Percentiles rank a stretch among this genome's conserved stretches.
Evolutionary conservation across 768 basidiomycete genomes (phyloP).

Genomic region (Pseudohyphozyma bogoriensis): DNA sequence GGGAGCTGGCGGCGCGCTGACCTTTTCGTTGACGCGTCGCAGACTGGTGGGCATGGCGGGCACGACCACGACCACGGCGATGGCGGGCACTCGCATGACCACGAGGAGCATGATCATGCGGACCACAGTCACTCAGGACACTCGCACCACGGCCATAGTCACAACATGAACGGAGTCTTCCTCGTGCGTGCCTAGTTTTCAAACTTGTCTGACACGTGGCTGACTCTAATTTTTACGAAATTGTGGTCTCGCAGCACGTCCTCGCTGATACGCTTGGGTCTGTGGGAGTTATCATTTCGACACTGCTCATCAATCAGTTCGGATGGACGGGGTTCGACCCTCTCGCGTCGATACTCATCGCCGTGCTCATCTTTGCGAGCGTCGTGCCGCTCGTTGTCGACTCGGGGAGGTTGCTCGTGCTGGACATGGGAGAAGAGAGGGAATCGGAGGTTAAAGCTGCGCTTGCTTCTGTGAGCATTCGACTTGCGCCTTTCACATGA

Average conservation of each 20-base stretch:
- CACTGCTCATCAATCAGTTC: constrained; percentile 84
- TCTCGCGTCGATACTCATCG: constrained; percentile 93
- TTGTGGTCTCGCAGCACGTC: constrained; percentile 52
- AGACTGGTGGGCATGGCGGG: constrained; percentile 35
- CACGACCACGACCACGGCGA: constrained; percentile 30
- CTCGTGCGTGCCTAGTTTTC: constrained; percentile 39
- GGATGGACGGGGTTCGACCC: constrained; percentile 99
- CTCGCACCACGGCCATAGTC: constrained; percentile 54
- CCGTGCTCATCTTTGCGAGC: constrained; percentile 84
- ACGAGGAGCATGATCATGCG: constrained; percentile 15
- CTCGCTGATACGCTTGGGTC: constrained; percentile 96
- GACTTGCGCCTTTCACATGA: neutral
- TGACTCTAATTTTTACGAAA: too few relatives aligned
- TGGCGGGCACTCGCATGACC: constrained; percentile 29
- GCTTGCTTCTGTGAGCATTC: constrained; percentile 37
- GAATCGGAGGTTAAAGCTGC: constrained; percentile 42
- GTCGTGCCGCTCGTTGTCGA: constrained; percentile 92
- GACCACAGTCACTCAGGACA: constrained; percentile 17
- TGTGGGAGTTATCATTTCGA: constrained; percentile 95
- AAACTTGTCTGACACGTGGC: too few relatives aligned
- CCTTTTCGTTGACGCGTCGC: neutral
- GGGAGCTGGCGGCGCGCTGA: neutral
- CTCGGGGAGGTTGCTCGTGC: constrained; percentile 71
- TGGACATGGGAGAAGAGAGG: constrained; percentile 59
- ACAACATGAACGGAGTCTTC: constrained; percentile 94